Evolutionary conservation across 1,139 yeast species (phyloP), one percentile per base, ranked within the genome.

Genomic region (Kodamaea fungicola): DNA sequence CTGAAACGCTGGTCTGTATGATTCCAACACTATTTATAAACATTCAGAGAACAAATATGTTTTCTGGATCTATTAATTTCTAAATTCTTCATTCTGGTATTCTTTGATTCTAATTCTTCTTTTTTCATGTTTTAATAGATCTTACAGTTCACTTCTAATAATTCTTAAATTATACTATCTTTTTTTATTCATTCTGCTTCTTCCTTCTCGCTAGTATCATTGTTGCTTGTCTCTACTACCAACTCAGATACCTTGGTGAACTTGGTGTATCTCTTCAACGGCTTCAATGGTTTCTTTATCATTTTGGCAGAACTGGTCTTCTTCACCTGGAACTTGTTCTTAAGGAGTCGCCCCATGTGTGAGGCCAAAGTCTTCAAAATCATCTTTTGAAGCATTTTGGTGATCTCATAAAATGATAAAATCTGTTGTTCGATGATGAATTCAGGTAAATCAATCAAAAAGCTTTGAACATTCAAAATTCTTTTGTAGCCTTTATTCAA

Each of bases 381-480:
- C 30, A 71, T 59, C 44, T 71, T 76, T 50, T 80, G 78, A 31
- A 83, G 46, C 32, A 69, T 54, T 49, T 74, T 60, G 1, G 81
- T 65, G 27, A 83, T 54, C 41, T 83, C 89, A 34, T 73, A 55
- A 30, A 73, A 50, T 2, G 83, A 78, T 57, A 80, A 61, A 2
- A 81, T 64, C 50, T 67, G 64, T 45, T 74, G 68, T 19, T 60
- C 57, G 35, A 82, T 73, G 6, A 52, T 49, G 35, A 82, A 60
- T 22, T 66, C 70, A 0, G 88, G 89, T 40, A 83, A 57, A 22
- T 64, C 62, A 32, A 83, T 60, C 10, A 68, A 60, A 44, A 83
- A 78, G 47, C 78, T 71, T 26, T 77, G 71, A 3, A 83, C 88
- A 52, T 83, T 83, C 38, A 80, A 68, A 40, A 81, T 50, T 42